A percentile compares a stretch with the other conserved stretches of the same genome.
Conservation (phyloP, 176 grass and related monocot genomes). For the Zizania latifolia region DNA sequence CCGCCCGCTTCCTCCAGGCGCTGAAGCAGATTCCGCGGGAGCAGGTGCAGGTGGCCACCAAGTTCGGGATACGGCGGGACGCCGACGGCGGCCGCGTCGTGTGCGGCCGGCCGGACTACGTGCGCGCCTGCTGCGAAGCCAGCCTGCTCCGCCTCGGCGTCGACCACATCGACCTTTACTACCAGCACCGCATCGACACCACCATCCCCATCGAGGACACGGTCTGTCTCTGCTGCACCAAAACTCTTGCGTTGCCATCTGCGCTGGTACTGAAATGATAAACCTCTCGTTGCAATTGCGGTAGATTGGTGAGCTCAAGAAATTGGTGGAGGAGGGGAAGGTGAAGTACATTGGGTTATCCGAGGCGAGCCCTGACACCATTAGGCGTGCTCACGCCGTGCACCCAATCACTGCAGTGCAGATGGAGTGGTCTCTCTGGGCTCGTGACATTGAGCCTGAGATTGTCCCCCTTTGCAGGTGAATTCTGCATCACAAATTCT, state of each 20-base stretch:
- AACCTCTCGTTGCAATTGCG: neutral
- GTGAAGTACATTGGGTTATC: slow-evolving; percentile 77
- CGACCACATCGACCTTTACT: slow-evolving; percentile 69
- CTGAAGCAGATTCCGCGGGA: slow-evolving; percentile 71
- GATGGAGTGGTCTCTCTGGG: slow-evolving; percentile 96
- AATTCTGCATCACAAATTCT: neutral
- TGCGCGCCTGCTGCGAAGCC: slow-evolving; percentile 62
- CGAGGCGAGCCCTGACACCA: slow-evolving; percentile 73
- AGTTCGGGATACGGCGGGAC: slow-evolving; percentile 44
- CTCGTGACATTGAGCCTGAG: slow-evolving; percentile 70
- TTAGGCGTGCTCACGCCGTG: slow-evolving; percentile 62
- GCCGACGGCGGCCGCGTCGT: too few species aligned
- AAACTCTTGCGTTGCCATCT: neutral
- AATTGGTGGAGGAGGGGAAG: slow-evolving; percentile 80
- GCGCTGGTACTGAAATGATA: neutral
- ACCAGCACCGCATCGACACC: slow-evolving; percentile 60
- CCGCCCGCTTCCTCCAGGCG: slow-evolving; percentile 26
- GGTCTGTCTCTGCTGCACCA: slow-evolving; percentile 22
- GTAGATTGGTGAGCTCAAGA: slow-evolving; percentile 77
- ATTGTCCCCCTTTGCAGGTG: slow-evolving; percentile 87
- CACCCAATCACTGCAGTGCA: slow-evolving; percentile 71
- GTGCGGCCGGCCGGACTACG: slow-evolving; percentile 55
- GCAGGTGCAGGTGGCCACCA: slow-evolving; percentile 74
- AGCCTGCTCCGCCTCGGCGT: slow-evolving; percentile 56
- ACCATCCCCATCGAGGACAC: slow-evolving; percentile 70